Evolutionary conservation across 225 moss, liverwort and hornwort genomes (phyloP).

Genomic region (Neckera pumila): DNA sequence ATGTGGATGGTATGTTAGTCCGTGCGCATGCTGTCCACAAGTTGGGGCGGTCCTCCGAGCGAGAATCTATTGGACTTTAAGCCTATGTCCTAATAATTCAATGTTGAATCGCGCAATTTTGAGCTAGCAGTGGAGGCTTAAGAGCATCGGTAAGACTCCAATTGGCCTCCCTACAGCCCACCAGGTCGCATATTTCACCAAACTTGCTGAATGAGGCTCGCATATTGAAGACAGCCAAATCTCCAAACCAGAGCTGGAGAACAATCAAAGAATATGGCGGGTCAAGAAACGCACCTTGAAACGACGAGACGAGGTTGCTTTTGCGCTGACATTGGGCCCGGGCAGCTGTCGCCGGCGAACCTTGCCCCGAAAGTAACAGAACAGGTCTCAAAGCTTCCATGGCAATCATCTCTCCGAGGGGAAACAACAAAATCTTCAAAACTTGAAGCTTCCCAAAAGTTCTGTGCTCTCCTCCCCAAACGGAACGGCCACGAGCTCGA

Average conservation of each 20-base stretch:
- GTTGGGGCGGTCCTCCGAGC: not conserved
- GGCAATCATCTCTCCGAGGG: not conserved
- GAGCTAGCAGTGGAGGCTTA: not conserved
- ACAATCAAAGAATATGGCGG: not conserved
- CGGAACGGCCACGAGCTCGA: not conserved
- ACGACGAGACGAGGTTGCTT: not conserved
- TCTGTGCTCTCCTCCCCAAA: not conserved
- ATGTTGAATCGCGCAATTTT: not conserved
- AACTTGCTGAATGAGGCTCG: not conserved
- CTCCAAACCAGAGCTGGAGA: not conserved
- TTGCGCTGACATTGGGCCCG: constrained; percentile 4
- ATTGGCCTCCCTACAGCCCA: not conserved
- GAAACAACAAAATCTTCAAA: not conserved
- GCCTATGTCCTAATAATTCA: not conserved
- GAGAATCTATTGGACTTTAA: not conserved
- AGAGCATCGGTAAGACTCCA: not conserved
- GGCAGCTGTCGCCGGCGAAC: not conserved
- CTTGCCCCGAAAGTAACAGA: not conserved
- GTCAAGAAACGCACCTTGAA: not conserved
- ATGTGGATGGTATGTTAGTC: not conserved
- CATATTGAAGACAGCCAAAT: not conserved
- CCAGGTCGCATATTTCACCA: not conserved
- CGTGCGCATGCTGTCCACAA: not conserved
- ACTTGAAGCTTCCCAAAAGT: not conserved
- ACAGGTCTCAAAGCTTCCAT: constrained; percentile 8